A percentile compares a stretch with the other conserved stretches of the same genome.
Conservation (phyloP, 306 rosid species). For the Dicorynia guianensis region DNA sequence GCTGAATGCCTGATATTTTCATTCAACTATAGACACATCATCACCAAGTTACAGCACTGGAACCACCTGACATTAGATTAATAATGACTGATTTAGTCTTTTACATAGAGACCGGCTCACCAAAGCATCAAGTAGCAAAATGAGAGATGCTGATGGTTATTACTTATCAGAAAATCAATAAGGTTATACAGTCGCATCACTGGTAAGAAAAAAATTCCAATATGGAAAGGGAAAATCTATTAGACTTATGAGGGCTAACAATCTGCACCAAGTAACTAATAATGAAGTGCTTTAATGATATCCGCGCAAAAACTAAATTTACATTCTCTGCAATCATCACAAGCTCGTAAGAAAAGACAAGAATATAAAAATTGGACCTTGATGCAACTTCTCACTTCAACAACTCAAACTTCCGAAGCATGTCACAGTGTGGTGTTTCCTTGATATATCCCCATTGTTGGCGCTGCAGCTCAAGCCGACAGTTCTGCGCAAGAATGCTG, state of each 20-base stretch:
- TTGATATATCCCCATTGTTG: conserved; percentile 89
- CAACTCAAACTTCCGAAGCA: conserved; percentile 63
- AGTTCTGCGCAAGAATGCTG: conserved; percentile 73
- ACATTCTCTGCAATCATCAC: conserved; percentile 41
- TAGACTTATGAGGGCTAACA: conserved; percentile 6
- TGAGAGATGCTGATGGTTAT: no score
- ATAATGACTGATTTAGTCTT: no score
- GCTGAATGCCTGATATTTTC: no score
- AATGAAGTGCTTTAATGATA: conserved; percentile 43
- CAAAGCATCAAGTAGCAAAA: no score
- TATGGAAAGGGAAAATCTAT: not conserved
- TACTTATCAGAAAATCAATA: not conserved
- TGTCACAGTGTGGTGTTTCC: conserved; percentile 91
- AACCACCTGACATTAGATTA: not conserved
- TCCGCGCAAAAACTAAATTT: conserved; percentile 43
- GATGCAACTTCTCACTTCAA: conserved; percentile 50
- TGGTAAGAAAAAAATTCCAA: conserved; percentile 21
- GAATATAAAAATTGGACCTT: conserved; percentile 50
- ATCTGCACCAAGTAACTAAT: conserved; percentile 48
- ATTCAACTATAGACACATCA: no score
- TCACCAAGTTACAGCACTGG: conserved; percentile 15
- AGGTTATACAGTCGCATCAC: conserved; percentile 26
- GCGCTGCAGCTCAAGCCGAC: conserved; percentile 83
- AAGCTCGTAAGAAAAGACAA: conserved; percentile 32
- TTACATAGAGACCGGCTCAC: no score